Evolutionary conservation across 2,329 filamentous ascomycete species (phyloP), one percentile per base, ranked within the genome.

Genomic region (Aspergillus alliaceus): DNA sequence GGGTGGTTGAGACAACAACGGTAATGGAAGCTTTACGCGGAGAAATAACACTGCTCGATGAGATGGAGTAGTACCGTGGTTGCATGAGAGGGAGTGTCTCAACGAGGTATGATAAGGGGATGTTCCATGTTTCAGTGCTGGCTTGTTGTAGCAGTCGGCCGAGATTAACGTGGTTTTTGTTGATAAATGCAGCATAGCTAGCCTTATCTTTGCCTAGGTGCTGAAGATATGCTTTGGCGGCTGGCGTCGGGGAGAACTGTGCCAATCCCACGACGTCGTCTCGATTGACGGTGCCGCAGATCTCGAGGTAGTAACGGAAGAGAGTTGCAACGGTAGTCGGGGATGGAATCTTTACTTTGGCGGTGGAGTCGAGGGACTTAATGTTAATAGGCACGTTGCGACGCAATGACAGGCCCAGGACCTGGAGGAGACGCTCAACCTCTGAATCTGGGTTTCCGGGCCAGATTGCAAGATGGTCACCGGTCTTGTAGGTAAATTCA

Each of bases 51-150:
- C 66, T 69, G 48, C 67, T 70, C 2, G 93, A 96, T 2, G 93
- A 96, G 75, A 97, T 96, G 51, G 93, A 97, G 80, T 96, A 97
- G 82, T 96, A 96, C 48, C 92, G 90, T 18, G 93, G 91, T 73
- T 96, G 91, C 54, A 96, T 85, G 80, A 95, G 95, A 74, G 86
- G 89, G 54, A 96, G 74, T 58, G 90, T 89, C 79, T 97, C 93
- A 63, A 96, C 89, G 69, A 96, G 87, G 67, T 91, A 87, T 6
- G 92, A 93, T 75, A 96, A 96, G 14, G 93, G 92, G 48, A 96
- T 84, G 51, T 85, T 79, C 91, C 92, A 96, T 62, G 84, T 84
- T 72, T 87, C 87, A 22, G 86, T 85, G 67, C 86, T 84, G 59
- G 91, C 82, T 27, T 81, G 80, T 59, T 89, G 63, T 79, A 60